These are phyloP conservation scores for Colletotrichum sp. DNA, from an alignment of 2,329 filamentous ascomycete species.

Conservation along the genomic window DNA sequence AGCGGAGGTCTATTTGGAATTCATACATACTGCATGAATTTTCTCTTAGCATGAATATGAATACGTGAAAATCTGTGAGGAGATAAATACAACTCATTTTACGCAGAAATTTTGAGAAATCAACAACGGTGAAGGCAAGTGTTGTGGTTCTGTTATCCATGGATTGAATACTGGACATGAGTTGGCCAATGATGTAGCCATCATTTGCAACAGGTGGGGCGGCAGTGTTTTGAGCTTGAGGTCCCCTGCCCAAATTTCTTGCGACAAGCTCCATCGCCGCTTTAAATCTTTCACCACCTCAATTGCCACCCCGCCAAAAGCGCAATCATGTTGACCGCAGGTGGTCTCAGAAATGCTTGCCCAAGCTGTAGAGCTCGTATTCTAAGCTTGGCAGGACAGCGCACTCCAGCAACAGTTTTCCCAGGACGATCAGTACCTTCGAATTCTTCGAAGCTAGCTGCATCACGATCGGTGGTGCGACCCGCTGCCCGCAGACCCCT, in stretches of 20 bases:
- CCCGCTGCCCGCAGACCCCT: not conserved
- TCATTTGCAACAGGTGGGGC: slow-evolving; percentile 13
- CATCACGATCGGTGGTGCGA: not conserved
- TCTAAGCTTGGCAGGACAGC: not conserved
- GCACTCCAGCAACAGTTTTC: not conserved
- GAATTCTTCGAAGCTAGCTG: not conserved
- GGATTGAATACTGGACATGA: no score
- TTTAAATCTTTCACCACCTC: not conserved
- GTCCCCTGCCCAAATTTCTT: slow-evolving; percentile 7
- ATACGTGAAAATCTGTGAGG: no score
- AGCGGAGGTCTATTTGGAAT: no score
- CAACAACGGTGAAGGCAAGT: no score
- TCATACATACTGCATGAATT: no score
- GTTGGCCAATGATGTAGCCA: not conserved
- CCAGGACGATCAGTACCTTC: not conserved
- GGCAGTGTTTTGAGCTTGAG: not conserved
- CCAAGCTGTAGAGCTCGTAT: slow-evolving; percentile 15
- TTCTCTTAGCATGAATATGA: no score
- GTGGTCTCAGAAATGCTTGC: slow-evolving; percentile 15
- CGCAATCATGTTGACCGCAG: slow-evolving; percentile 15
- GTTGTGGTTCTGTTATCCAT: no score
- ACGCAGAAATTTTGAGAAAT: no score
- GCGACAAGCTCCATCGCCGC: not conserved
- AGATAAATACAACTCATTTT: no score
- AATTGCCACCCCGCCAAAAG: not conserved